Evolutionary conservation across 1,139 yeast genomes (phyloP).

Genomic region (Saccharomyces hybrid): DNA sequence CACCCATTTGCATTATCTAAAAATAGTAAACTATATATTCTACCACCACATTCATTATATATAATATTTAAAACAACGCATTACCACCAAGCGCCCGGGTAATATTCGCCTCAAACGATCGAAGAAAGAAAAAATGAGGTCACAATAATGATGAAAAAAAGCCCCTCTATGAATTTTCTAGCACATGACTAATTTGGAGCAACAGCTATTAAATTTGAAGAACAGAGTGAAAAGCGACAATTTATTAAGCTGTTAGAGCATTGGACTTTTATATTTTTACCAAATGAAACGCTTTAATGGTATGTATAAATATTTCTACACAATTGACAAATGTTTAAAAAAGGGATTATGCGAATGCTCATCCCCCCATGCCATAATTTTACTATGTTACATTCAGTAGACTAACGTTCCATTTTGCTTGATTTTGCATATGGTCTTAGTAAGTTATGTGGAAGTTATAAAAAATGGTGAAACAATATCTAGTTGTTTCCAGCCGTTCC

Average conservation of each 20-base stretch:
- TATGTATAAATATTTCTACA: neutral
- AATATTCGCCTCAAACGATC: neutral
- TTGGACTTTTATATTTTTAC: neutral
- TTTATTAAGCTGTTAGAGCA: neutral
- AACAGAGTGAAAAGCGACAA: neutral
- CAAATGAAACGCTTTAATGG: conserved; percentile 17
- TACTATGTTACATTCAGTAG: neutral
- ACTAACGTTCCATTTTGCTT: neutral
- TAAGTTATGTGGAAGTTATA: conserved; percentile 26
- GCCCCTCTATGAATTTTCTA: neutral
- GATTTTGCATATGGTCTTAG: conserved; percentile 3
- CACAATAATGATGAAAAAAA: neutral
- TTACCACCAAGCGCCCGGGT: neutral
- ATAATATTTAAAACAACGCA: neutral
- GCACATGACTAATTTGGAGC: neutral
- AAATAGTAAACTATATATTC: neutral
- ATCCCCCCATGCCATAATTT: neutral
- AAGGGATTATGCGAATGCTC: neutral
- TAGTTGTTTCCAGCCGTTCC: conserved; percentile 20
- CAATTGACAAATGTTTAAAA: neutral
- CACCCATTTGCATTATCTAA: neutral
- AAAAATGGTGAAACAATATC: conserved; percentile 16
- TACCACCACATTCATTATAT: neutral
- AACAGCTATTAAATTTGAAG: neutral
- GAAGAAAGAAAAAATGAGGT: neutral